These are phyloP conservation scores for Citrus sp. DNA, from an alignment of 345 rosid species.

Conservation along the genomic window DNA sequence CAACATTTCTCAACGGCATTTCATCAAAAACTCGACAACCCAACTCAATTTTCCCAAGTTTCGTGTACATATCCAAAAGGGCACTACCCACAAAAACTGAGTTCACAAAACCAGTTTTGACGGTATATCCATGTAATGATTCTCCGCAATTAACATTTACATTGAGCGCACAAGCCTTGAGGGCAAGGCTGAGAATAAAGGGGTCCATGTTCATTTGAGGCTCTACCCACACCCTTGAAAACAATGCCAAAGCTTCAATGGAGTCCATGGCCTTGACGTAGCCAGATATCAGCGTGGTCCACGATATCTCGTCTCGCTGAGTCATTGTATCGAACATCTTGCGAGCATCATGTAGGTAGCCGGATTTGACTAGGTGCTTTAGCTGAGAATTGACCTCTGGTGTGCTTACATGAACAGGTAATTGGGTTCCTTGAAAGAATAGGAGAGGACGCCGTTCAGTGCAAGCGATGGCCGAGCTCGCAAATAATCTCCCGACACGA, in stretches of 20 bases:
- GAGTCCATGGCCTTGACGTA: conserved; percentile 47
- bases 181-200: conserved; percentile 60
- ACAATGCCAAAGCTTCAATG: conserved; percentile 58
- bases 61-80: conserved; percentile 66
- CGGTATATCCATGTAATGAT: conserved; percentile 61
- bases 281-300: conserved; percentile 76
- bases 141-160: conserved; percentile 49
- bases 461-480: conserved; percentile 15
- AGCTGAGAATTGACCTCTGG: conserved; percentile 44
- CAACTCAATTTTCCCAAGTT: conserved; percentile 40
- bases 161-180: conserved; percentile 65
- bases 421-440: neutral
- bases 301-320: conserved; percentile 58
- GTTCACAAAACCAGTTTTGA: conserved; percentile 47
- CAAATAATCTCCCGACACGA: conserved; percentile 17
- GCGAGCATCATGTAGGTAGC: conserved; percentile 51
- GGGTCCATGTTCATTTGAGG: conserved; percentile 55
- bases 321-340: conserved; percentile 69
- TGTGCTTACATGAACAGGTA: conserved; percentile 15
- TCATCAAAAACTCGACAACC: conserved; percentile 62
- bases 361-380: conserved; percentile 28
- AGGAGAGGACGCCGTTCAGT: conserved; percentile 2
- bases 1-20: conserved; percentile 61
- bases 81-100: conserved; percentile 76
- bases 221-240: conserved; percentile 56